Conservation (phyloP, 257 asterid genomes). For the Prunella vulgaris region DNA sequence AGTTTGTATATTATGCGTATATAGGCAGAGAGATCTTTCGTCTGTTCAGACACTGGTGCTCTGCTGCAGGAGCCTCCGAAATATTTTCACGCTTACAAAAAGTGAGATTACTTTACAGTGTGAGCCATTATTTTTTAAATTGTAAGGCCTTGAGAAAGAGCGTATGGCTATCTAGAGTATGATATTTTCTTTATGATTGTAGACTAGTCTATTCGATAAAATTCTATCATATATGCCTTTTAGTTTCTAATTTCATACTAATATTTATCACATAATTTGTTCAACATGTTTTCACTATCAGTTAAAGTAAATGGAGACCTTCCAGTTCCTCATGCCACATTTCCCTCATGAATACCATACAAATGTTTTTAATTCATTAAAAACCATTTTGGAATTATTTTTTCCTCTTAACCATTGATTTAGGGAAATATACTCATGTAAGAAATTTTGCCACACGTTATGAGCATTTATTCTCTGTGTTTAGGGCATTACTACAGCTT, state of each 20-base stretch:
- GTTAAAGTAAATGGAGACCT: conserved; percentile 6
- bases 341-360: background rate
- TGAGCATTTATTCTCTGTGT: conserved; percentile 1
- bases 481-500: conserved; percentile 4
- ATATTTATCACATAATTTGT: conserved; percentile 17
- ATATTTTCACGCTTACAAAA: conserved; percentile 70
- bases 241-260: conserved; percentile 8
- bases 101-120: conserved; percentile 36
- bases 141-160: background rate
- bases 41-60: conserved; percentile 95
- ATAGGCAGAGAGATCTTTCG: conserved; percentile 76
- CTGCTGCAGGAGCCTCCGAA: conserved; percentile 65
- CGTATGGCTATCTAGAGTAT: background rate
- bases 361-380: background rate
- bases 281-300: conserved; percentile 7
- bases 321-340: conserved; percentile 12
- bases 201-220: conserved; percentile 5
- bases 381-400: background rate
- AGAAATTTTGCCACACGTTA: background rate
- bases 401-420: conserved; percentile 9
- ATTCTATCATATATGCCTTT: background rate
- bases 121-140: background rate
- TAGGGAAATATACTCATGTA: background rate
- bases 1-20: conserved; percentile 21
- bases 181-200: background rate